Evolutionary conservation across 768 basidiomycete genomes (phyloP), one percentile per base, ranked within the genome.

Genomic region (Boletus edulis): DNA sequence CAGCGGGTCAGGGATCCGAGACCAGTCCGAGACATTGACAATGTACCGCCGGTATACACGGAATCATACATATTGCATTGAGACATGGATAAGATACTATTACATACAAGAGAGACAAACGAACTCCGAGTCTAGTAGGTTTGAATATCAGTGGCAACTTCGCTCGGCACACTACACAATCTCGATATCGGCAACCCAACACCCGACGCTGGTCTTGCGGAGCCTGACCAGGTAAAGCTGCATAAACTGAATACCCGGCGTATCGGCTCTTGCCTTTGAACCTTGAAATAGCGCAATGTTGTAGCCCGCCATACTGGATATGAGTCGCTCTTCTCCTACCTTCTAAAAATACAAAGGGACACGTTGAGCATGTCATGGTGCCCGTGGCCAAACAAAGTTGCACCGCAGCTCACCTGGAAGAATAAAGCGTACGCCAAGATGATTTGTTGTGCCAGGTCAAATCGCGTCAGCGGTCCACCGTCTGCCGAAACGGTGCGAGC

Each of bases 281-380:
- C 52, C 60, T 39, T 54, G 60, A 38, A 44, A 49, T n/a, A 62
- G 50, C n/a, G 61, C 49, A 4, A 62, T 58, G 15, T 54, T 46
- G n/a, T 31, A 61, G 3, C 44, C 40, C 2, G 22, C 10, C 1
- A 20, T 3, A 0, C 0, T 41, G 1, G 56, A 44, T n/a, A 52
- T 5, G 17, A 24, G 0, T 29, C n/a, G 3, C n/a, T 32, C 14
- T 4, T 0, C 6, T 35, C 43, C 50, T 12, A 62, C 34, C 1
- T 11, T 47, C 61, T 62, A 44, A 9, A 34, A 45, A 43, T 2
- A 27, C 18, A 10, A 29, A n/a, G 13, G 22, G 24, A 24, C 24
- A 24, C 24, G 10, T 38, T 29, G 10, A 43, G 24, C n/a, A 12
- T 17, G 14, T n/a, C 5, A 32, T 24, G 24, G 24, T 24, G 5